phyloP scores from a whole-genome alignment of 768 basidiomycete genomes.

The Trametes punicea region DNA sequence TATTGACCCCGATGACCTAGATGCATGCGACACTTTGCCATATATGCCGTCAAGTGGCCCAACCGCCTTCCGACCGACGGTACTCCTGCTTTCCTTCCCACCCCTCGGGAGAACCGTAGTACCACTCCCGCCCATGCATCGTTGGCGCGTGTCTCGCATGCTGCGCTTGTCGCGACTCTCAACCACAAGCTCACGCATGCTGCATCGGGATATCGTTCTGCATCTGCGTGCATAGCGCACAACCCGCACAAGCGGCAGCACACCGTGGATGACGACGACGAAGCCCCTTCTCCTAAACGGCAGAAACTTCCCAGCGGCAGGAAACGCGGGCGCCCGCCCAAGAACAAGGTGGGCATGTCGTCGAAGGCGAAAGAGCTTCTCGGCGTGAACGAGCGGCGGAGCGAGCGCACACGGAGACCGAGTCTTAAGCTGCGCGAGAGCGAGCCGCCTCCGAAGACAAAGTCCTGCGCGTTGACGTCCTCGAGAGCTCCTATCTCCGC shows the following conservation, averaged over 20 bases:
- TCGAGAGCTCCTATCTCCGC: conserved; percentile 19
- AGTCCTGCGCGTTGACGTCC: not conserved
- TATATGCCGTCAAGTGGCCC: conserved; percentile 73
- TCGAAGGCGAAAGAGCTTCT: conserved; percentile 23
- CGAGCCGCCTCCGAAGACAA: conserved; percentile 22
- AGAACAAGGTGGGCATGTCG: conserved; percentile 28
- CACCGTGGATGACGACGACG: conserved; percentile 12
- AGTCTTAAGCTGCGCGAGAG: conserved; percentile 33
- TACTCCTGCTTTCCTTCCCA: conserved; percentile 38
- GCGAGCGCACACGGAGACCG: conserved; percentile 31
- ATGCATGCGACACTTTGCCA: conserved; percentile 77
- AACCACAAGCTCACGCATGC: conserved; percentile 54
- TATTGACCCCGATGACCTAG: conserved; percentile 33
- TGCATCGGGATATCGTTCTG: conserved; percentile 23
- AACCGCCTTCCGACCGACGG: conserved; percentile 53
- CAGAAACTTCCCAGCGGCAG: conserved; percentile 37
- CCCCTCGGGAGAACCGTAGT: conserved; percentile 41
- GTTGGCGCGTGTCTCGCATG: conserved; percentile 49
- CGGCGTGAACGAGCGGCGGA: conserved; percentile 27
- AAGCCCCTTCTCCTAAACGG: conserved; percentile 43
- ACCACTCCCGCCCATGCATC: conserved; percentile 26
- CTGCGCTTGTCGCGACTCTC: conserved; percentile 44
- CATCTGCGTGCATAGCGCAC: conserved; percentile 14
- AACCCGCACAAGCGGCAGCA: conserved; percentile 19
- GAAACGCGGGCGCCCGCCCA: conserved; percentile 25